Base-by-base conservation (phyloP, 192 early-diverging fungal genomes). In the Polychytrium aggregatum region DNA sequence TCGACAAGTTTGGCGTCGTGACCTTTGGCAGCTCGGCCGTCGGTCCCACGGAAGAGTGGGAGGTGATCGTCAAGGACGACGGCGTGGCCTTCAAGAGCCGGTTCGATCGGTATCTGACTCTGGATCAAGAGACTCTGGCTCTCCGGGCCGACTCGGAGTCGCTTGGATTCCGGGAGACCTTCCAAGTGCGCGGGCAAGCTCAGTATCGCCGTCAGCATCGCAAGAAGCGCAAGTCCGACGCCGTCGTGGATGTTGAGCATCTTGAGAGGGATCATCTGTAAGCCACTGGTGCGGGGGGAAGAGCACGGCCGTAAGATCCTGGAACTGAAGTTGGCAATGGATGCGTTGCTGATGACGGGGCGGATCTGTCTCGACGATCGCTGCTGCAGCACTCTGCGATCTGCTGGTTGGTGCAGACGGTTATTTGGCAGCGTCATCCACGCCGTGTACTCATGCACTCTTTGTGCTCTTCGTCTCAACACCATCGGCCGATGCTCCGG, bases 1-100 rank as follows among this genome's bases (percentile, higher is more conserved):
- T 72, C 3, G 87, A 90, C 70, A 84, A 86, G 38, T 82, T 90
- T 60, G 87, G 86, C 6, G 71, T 82, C n/a, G 82, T 86, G 4
- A 48, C 65, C 4, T 76, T 74, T 21, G 78, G 82, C 17, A 49
- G 63, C 25, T 84, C 88, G 48, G 87, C 86, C 0, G 82, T 87
- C 29, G 82, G 86, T 0, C 80, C 76, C n/a, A 63, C 70, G 35
- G 86, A 90, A 53, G 87, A 88, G 58, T 88, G 83, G 83, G 70
- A 68, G 30, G 70, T 81, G 6, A 57, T 76, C 13, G 43, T 83
- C 16, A 41, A 65, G n/a, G 83, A 86, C 13, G 82, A 79, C 21
- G 87, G 86, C 0, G 60, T 81, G 14, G 72, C 71, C 21, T 62
- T 88, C 11, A 72, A 84, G 63, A 82, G 56, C 52, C 42, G 31